A percentile compares a stretch with the other conserved stretches of the same genome.
phyloP scores from a whole-genome alignment of 345 rosid genomes.

The Dipteronia sinensis region DNA sequence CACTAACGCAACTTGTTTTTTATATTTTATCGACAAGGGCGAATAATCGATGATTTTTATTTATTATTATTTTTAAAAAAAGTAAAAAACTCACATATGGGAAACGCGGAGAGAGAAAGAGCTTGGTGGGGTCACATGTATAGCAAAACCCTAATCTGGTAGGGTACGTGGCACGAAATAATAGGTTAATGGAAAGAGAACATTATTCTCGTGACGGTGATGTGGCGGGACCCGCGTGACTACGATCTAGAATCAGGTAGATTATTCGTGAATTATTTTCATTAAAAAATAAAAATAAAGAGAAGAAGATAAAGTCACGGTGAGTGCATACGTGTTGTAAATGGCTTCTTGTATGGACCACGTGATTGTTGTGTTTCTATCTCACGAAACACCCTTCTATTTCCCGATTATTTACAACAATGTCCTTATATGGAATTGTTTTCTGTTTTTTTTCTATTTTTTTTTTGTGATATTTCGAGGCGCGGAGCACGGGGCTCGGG shows the following conservation, averaged over 20 bases:
- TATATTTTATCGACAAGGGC: no score
- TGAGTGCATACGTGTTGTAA: neutral
- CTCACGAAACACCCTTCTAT: slow-evolving; percentile 2
- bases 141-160: neutral
- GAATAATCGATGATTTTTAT: neutral
- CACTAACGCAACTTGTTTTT: no score
- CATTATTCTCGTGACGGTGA: slow-evolving; percentile 16
- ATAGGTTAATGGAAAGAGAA: neutral
- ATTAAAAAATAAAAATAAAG: no score
- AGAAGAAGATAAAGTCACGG: neutral
- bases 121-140: slow-evolving; percentile 13
- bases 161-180: slow-evolving; percentile 17
- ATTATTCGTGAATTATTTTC: neutral
- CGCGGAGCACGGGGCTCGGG: neutral
- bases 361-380: neutral
- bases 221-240: neutral
- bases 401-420: neutral
- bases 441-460: no score
- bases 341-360: neutral
- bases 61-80: no score
- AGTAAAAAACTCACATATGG: slow-evolving; percentile 1
- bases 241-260: neutral
- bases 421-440: neutral
- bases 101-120: slow-evolving; percentile 28
- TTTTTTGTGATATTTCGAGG: neutral